Conservation (phyloP, 495 filamentous ascomycete species). For the Penicillium coffeae region DNA sequence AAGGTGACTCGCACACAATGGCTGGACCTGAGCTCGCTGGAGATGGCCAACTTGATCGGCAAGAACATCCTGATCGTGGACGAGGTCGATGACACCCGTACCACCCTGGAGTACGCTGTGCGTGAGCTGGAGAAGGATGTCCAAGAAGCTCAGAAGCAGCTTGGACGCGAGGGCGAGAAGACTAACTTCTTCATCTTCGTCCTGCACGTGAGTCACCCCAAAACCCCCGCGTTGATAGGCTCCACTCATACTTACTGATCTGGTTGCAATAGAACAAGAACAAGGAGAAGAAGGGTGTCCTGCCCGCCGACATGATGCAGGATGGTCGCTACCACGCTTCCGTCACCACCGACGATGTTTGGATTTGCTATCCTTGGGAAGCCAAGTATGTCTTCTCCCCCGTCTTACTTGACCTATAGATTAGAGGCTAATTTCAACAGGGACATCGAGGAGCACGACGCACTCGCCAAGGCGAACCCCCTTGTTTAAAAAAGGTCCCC, state of each 20-base stretch:
- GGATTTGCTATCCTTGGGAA: constrained; percentile 99
- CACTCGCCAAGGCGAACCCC: constrained; percentile 55
- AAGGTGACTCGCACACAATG: constrained; percentile 98
- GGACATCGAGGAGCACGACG: constrained; percentile 92
- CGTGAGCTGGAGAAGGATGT: constrained; percentile 96
- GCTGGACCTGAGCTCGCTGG: constrained; percentile 84
- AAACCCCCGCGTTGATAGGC: neutral
- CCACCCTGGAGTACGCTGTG: constrained; percentile 95
- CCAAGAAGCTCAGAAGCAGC: constrained; percentile 66
- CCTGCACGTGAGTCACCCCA: constrained; percentile 67
- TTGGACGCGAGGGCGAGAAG: constrained; percentile 64
- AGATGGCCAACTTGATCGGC: constrained; percentile 89
- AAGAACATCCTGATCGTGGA: constrained; percentile 98
- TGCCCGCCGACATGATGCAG: constrained; percentile 77
- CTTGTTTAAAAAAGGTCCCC: constrained; percentile 24
- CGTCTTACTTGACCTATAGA: constrained; percentile 1
- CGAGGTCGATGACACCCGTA: constrained; percentile 97
- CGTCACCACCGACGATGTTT: constrained; percentile 82
- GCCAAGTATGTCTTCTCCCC: constrained; percentile 65
- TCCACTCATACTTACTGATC: constrained; percentile 1
- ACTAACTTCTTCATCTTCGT: constrained; percentile 93
- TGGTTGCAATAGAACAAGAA: constrained; percentile 72
- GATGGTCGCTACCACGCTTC: constrained; percentile 79
- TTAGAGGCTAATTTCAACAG: constrained; percentile 29
- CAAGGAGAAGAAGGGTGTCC: constrained; percentile 84